A percentile compares a stretch with the other conserved stretches of the same genome.
Evolutionary conservation across 2,329 filamentous ascomycete genomes (phyloP).

Genomic region (Fusarium domesticum): DNA sequence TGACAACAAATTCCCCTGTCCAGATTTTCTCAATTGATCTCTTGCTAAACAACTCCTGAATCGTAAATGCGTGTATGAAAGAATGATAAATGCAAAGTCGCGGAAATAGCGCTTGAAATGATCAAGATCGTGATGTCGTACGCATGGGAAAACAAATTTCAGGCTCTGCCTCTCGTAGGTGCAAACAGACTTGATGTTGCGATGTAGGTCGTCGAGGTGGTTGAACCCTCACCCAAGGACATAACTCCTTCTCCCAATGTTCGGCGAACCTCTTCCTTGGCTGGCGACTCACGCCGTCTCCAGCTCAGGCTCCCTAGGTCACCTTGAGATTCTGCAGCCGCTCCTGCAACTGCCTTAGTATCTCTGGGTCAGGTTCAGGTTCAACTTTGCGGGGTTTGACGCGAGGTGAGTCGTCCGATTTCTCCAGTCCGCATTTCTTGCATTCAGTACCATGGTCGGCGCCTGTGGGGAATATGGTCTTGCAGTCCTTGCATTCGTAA

Average conservation of each 20-base stretch:
- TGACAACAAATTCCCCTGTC: constrained; percentile 1
- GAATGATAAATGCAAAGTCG: constrained; percentile 26
- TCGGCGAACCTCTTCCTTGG: constrained; percentile 12
- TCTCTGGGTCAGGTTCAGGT: constrained; percentile 58
- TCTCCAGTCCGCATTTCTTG: constrained; percentile 57
- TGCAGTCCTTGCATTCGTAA: constrained; percentile 62
- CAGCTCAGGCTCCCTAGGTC: constrained; percentile 17
- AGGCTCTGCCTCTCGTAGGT: constrained; percentile 15
- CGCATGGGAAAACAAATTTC: constrained; percentile 10
- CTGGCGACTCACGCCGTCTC: constrained; percentile 1
- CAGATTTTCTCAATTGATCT: not conserved
- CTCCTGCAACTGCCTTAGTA: constrained; percentile 55
- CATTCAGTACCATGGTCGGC: constrained; percentile 55
- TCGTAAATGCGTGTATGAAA: constrained; percentile 26
- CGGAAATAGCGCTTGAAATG: constrained; percentile 19
- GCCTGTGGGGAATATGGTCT: constrained; percentile 51
- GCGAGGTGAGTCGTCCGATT: constrained; percentile 58
- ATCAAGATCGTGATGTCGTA: constrained; percentile 27
- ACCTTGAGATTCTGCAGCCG: constrained; percentile 49
- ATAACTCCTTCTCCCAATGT: constrained; percentile 22
- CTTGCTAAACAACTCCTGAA: constrained; percentile 11
- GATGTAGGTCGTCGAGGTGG: constrained; percentile 7
- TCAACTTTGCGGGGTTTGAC: constrained; percentile 59
- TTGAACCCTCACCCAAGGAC: constrained; percentile 19
- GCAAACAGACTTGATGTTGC: constrained; percentile 12